These are phyloP conservation scores for Sporothrix schenckii DNA, from an alignment of 2,329 filamentous ascomycete species.

Conservation along the genomic window DNA sequence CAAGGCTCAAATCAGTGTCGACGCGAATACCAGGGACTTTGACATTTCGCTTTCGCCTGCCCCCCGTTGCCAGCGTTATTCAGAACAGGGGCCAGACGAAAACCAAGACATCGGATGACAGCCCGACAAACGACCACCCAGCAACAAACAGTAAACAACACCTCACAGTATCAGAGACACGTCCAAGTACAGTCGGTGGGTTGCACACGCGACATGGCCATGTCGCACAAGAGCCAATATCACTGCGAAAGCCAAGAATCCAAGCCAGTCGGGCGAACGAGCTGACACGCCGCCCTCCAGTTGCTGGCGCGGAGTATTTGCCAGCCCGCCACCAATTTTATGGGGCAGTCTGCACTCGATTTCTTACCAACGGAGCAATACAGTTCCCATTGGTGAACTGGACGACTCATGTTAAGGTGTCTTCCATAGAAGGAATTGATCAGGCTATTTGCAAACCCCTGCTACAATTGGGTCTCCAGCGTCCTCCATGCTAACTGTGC, in stretches of 20 bases:
- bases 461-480: background rate
- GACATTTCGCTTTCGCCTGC: background rate
- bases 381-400: slow-evolving; percentile 18
- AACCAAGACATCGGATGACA: slow-evolving; percentile 16
- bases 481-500: background rate
- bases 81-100: slow-evolving; percentile 6
- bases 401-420: background rate
- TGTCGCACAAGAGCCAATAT: slow-evolving; percentile 24
- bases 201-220: slow-evolving; percentile 21
- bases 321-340: background rate
- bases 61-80: background rate
- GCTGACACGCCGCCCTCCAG: background rate
- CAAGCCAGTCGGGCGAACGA: background rate
- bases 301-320: background rate
- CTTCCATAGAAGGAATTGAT: background rate
- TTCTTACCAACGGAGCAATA: background rate
- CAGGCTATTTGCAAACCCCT: background rate
- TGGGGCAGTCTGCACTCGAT: background rate
- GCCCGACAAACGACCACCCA: background rate
- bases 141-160: background rate
- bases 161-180: background rate
- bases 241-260: slow-evolving; percentile 13
- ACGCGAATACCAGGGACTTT: background rate
- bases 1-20: background rate
- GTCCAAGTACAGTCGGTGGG: background rate